Evolutionary conservation across 176 grass and related monocot genomes (phyloP).

Genomic region (Panicum miliaceum): DNA sequence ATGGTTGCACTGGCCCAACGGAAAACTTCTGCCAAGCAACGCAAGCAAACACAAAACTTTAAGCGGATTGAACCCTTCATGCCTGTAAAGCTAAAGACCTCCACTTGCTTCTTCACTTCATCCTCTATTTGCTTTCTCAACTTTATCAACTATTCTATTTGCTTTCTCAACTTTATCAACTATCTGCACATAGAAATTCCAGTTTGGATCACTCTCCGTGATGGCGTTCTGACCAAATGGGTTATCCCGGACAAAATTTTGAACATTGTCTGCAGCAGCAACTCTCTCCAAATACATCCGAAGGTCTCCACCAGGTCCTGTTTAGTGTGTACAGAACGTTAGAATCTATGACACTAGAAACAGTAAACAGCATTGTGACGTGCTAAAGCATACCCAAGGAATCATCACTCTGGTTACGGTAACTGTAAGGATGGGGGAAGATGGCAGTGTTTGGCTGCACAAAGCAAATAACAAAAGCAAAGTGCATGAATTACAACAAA

Average conservation of each 20-base stretch:
- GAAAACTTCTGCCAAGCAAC: slow-evolving; percentile 20
- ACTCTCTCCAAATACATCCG: slow-evolving; percentile 74
- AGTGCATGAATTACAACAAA: slow-evolving; percentile 35
- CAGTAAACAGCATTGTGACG: slow-evolving; percentile 30
- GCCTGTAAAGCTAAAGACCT: slow-evolving; percentile 12
- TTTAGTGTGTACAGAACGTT: slow-evolving; percentile 28
- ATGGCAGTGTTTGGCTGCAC: slow-evolving; percentile 86
- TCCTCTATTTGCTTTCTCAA: background rate
- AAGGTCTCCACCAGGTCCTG: slow-evolving; percentile 83
- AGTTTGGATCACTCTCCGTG: slow-evolving; percentile 57
- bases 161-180: slow-evolving; percentile 37
- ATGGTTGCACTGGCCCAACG: background rate
- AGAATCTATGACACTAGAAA: slow-evolving; percentile 33
- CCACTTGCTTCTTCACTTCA: background rate
- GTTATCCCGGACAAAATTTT: slow-evolving; percentile 65
- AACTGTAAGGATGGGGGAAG: slow-evolving; percentile 72
- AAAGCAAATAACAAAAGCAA: slow-evolving; percentile 44
- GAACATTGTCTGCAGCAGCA: slow-evolving; percentile 73
- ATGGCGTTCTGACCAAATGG: slow-evolving; percentile 84
- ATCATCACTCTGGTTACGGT: slow-evolving; percentile 52
- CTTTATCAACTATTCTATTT: slow-evolving; percentile 51
- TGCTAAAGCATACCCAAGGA: slow-evolving; percentile 73
- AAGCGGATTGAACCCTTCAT: background rate
- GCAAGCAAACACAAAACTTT: background rate
- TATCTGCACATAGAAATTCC: slow-evolving; percentile 80